Evolutionary conservation across 495 filamentous ascomycete genomes (phyloP).

Genomic region (Hypoxylon subgilvum): DNA sequence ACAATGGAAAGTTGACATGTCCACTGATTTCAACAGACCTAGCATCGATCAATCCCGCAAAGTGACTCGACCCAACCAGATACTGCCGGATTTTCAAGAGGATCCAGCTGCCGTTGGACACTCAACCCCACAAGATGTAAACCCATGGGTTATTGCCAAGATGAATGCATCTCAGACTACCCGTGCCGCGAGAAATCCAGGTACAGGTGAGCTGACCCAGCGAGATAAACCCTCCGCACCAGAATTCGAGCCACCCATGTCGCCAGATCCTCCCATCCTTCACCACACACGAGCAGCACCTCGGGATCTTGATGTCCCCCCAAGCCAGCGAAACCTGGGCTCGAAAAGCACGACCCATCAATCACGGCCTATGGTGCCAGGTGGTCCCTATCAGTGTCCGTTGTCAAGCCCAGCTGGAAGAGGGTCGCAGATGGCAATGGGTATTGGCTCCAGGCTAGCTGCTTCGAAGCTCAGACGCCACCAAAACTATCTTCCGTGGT

Average conservation of each 20-base stretch:
- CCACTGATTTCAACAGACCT: constrained; percentile 39
- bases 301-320: constrained; percentile 37
- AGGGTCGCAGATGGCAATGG: not conserved
- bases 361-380: constrained; percentile 16
- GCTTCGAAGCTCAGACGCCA: constrained; percentile 8
- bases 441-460: not conserved
- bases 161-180: constrained; percentile 51
- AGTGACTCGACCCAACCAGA: constrained; percentile 15
- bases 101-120: constrained; percentile 20
- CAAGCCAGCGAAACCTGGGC: constrained; percentile 17
- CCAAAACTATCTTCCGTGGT: constrained; percentile 28
- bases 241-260: constrained; percentile 15
- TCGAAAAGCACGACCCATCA: not conserved
- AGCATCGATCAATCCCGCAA: constrained; percentile 17
- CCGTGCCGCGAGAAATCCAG: not conserved
- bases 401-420: constrained; percentile 19
- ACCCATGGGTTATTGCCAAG: constrained; percentile 68
- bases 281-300: constrained; percentile 36
- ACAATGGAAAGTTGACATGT: constrained; percentile 49
- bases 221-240: not conserved
- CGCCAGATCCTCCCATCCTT: constrained; percentile 38
- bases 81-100: constrained; percentile 3
- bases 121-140: constrained; percentile 42
- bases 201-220: not conserved
- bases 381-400: constrained; percentile 38